These are phyloP conservation scores for Solanum clarkiae DNA, from an alignment of 257 asterid genomes.

Conservation along the genomic window DNA sequence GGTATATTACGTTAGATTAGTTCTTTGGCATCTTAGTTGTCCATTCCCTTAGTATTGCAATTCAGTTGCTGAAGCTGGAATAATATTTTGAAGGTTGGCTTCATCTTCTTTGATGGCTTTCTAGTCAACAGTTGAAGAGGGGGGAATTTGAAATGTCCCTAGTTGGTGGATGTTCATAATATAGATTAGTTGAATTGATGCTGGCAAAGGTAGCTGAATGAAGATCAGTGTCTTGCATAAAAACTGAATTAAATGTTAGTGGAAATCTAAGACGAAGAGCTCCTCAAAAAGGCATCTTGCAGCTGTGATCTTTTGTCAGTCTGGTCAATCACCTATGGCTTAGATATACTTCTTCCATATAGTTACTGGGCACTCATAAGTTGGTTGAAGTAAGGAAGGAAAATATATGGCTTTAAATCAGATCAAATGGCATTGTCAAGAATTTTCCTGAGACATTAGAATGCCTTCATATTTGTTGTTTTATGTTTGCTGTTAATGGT, in stretches of 20 bases:
- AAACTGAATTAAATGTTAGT: neutral
- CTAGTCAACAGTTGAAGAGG: neutral
- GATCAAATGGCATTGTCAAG: neutral
- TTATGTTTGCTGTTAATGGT: constrained; percentile 5
- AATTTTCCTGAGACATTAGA: neutral
- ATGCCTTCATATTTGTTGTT: constrained; percentile 1
- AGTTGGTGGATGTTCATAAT: neutral
- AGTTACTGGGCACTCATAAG: neutral
- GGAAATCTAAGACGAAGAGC: neutral
- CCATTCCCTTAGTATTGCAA: neutral
- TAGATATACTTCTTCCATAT: neutral
- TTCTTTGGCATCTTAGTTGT: neutral
- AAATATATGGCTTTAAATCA: neutral
- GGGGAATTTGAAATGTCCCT: neutral
- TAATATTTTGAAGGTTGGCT: neutral
- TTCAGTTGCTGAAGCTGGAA: neutral
- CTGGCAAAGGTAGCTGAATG: neutral
- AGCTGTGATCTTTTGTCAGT: neutral
- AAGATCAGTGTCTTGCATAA: neutral
- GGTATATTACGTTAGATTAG: neutral
- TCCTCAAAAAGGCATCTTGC: neutral
- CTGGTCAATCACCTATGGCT: neutral
- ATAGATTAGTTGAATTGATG: neutral
- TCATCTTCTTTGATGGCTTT: neutral
- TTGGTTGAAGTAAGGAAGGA: neutral